Conservation (phyloP, 345 rosid genomes). For the Eucalyptus curtisii region DNA sequence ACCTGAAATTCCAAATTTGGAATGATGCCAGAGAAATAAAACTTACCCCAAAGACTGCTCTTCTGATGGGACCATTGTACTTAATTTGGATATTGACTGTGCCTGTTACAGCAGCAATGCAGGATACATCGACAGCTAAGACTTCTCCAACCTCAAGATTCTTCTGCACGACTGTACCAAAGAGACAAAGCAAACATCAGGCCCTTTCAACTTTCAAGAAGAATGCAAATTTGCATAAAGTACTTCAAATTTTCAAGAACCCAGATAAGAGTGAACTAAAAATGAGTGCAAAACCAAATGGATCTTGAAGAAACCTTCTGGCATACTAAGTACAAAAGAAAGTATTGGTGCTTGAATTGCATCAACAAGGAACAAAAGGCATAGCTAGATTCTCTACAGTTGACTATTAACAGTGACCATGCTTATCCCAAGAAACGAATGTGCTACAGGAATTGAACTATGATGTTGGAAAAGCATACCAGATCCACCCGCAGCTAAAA, state of each 20-base stretch:
- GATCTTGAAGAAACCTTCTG: neutral
- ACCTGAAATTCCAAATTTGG: neutral
- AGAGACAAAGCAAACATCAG: neutral
- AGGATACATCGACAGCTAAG: constrained; percentile 69
- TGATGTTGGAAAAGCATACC: constrained; percentile 32
- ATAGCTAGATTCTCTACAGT: neutral
- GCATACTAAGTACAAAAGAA: neutral
- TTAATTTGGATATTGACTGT: constrained; percentile 76
- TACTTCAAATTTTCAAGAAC: neutral
- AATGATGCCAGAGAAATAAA: neutral
- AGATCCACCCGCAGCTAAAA: constrained; percentile 91
- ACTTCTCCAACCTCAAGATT: constrained; percentile 88
- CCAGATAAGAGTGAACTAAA: neutral
- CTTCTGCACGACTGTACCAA: constrained; percentile 79
- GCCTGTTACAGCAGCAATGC: constrained; percentile 75
- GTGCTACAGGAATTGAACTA: neutral
- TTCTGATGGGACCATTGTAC: constrained; percentile 70
- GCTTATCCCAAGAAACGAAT: neutral
- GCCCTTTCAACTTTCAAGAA: neutral
- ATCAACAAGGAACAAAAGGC: neutral
- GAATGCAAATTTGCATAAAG: neutral
- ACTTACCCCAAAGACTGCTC: constrained; percentile 86
- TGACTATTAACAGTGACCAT: neutral
- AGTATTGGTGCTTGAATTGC: neutral
- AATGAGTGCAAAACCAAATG: neutral